Evolutionary conservation across 768 basidiomycete species (phyloP).

Genomic region (Collybiopsis luxurians): DNA sequence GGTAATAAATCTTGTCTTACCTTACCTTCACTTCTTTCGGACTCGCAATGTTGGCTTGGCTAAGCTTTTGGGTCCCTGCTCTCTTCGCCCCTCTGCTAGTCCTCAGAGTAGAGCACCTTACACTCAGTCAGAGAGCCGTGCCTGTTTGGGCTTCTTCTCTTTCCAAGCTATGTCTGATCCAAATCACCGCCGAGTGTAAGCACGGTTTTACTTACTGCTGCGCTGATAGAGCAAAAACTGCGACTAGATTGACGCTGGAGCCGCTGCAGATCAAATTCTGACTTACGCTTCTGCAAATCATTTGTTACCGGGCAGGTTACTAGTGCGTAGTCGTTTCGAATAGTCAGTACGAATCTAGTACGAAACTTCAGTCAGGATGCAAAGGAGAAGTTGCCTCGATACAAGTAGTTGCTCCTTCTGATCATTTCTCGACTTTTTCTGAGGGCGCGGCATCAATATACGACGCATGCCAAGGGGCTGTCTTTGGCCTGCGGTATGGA

Average conservation of each 20-base stretch:
- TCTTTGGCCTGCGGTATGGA: too few relatives aligned
- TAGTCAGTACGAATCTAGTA: constrained; percentile 37
- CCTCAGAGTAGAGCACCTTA: constrained; percentile 43
- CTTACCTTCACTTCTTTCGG: too few relatives aligned
- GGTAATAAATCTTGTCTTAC: too few relatives aligned
- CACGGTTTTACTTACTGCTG: neutral
- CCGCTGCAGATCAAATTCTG: constrained; percentile 36
- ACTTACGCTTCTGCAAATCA: constrained; percentile 33
- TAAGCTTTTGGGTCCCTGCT: neutral
- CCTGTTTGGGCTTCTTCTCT: constrained; percentile 42
- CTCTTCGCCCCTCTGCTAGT: constrained; percentile 9
- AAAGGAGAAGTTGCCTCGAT: too few relatives aligned
- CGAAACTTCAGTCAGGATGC: constrained; percentile 33
- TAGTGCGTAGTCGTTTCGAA: constrained; percentile 29
- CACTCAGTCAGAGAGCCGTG: constrained; percentile 35
- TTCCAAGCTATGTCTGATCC: constrained; percentile 53
- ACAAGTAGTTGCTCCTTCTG: too few relatives aligned
- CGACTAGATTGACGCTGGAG: constrained; percentile 36
- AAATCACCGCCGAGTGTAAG: constrained; percentile 61
- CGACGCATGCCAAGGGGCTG: constrained; percentile 57
- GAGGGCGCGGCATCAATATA: constrained; percentile 30
- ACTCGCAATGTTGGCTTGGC: neutral
- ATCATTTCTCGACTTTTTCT: neutral
- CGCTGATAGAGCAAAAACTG: constrained; percentile 16
- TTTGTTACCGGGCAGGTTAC: constrained; percentile 36